A percentile compares a stretch with the other conserved stretches of the same genome.
phyloP scores from a whole-genome alignment of 805 yeast species.

The Nakazawaea anatomiae region DNA sequence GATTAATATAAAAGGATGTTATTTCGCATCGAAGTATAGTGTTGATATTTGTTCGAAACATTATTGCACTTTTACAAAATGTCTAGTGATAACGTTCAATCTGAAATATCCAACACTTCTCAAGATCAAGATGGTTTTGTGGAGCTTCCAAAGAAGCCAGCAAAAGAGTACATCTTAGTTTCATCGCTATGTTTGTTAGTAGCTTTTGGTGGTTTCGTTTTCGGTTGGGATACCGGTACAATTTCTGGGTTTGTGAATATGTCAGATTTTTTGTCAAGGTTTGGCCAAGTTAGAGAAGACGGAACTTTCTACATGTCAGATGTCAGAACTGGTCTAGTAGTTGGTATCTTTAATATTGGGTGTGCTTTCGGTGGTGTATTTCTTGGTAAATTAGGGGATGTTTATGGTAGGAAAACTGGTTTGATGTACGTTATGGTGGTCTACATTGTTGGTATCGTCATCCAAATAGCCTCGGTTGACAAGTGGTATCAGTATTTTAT shows the following conservation, averaged over 20 bases:
- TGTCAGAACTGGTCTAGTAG: constrained; percentile 46
- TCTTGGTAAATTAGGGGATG: constrained; percentile 42
- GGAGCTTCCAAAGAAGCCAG: constrained; percentile 24
- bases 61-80: background rate
- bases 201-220: constrained; percentile 61
- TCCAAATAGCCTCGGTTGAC: constrained; percentile 40
- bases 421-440: constrained; percentile 36
- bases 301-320: constrained; percentile 36
- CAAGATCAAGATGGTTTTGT: background rate
- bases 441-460: constrained; percentile 42
- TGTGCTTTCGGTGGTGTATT: constrained; percentile 55
- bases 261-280: constrained; percentile 37
- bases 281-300: constrained; percentile 30
- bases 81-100: background rate
- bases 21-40: too few species aligned
- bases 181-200: constrained; percentile 35
- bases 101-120: background rate
- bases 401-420: constrained; percentile 45
- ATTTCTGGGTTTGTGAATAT: constrained; percentile 54
- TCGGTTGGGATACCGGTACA: constrained; percentile 63
- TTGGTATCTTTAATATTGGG: constrained; percentile 49
- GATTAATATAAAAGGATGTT: too few species aligned
- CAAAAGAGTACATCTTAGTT: constrained; percentile 28
- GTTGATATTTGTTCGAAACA: too few species aligned
- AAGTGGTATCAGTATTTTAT: constrained; percentile 48